A percentile compares a stretch with the other conserved stretches of the same genome.
phyloP scores from a whole-genome alignment of 2,329 filamentous ascomycete species.

The Corynespora cassiicola region DNA sequence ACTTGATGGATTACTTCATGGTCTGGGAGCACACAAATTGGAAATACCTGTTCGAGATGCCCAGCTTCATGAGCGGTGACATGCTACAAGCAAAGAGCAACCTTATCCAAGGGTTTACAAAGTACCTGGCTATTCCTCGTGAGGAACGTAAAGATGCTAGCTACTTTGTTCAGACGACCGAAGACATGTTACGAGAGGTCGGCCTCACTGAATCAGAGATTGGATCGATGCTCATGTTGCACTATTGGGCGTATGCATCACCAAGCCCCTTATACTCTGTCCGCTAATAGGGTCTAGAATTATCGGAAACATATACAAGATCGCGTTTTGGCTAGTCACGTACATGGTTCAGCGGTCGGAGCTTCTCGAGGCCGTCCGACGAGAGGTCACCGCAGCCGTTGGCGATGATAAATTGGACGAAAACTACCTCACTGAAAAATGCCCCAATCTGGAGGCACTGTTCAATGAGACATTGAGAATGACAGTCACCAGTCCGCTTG shows the following conservation, averaged over 20 bases:
- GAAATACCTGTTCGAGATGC: constrained; percentile 19
- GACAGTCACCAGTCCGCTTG: constrained; percentile 13
- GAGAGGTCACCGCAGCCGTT: constrained; percentile 12
- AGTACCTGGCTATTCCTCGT: constrained; percentile 9
- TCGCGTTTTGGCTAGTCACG: constrained; percentile 19
- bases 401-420: constrained; percentile 8
- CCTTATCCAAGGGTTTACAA: constrained; percentile 9
- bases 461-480: constrained; percentile 17
- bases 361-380: constrained; percentile 13
- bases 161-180: constrained; percentile 12
- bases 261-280: not conserved
- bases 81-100: constrained; percentile 13
- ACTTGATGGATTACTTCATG: constrained; percentile 12
- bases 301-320: constrained; percentile 22
- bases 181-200: constrained; percentile 14
- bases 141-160: constrained; percentile 4
- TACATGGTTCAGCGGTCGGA: constrained; percentile 13
- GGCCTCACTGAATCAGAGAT: constrained; percentile 15
- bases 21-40: constrained; percentile 18
- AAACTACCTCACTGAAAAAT: constrained; percentile 12
- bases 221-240: constrained; percentile 12
- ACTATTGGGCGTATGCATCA: constrained; percentile 26
- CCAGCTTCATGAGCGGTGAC: constrained; percentile 10
- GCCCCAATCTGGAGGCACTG: constrained; percentile 17
- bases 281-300: constrained; percentile 5